A percentile compares a stretch with the other conserved stretches of the same genome.
phyloP scores from a whole-genome alignment of 768 basidiomycete species.

The Boletus fagicola region DNA sequence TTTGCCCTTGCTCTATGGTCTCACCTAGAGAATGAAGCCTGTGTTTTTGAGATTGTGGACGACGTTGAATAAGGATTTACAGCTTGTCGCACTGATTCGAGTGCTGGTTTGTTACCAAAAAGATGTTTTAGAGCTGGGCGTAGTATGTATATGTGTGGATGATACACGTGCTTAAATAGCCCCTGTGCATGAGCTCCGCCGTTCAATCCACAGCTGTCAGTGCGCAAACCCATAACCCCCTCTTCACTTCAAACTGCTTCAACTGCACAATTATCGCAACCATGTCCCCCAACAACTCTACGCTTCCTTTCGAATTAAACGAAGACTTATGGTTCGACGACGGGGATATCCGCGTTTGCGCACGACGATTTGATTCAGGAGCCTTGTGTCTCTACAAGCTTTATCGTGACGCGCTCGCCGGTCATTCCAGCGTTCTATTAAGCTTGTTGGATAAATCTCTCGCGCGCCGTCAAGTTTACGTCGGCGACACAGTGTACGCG shows the following conservation, averaged over 20 bases:
- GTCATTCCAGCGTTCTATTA: neutral
- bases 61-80: too few species aligned
- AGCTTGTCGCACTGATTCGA: neutral
- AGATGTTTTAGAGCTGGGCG: neutral
- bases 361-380: conserved; percentile 5
- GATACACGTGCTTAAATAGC: neutral
- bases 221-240: neutral
- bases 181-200: neutral
- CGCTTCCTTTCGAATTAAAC: neutral
- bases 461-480: neutral
- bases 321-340: conserved; percentile 9
- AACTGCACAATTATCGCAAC: neutral
- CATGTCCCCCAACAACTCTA: neutral
- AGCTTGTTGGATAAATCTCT: neutral
- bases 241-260: neutral
- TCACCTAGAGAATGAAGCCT: too few species aligned
- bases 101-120: neutral
- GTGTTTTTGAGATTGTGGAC: too few species aligned
- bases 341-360: conserved; percentile 3
- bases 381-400: conserved; percentile 7
- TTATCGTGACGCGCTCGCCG: conserved; percentile 4
- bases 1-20: too few species aligned
- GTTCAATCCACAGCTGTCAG: neutral
- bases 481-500: neutral
- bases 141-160: neutral